These are phyloP conservation scores for Phialocephala sp. DNA, from an alignment of 2,329 filamentous ascomycete genomes.

Conservation along the genomic window DNA sequence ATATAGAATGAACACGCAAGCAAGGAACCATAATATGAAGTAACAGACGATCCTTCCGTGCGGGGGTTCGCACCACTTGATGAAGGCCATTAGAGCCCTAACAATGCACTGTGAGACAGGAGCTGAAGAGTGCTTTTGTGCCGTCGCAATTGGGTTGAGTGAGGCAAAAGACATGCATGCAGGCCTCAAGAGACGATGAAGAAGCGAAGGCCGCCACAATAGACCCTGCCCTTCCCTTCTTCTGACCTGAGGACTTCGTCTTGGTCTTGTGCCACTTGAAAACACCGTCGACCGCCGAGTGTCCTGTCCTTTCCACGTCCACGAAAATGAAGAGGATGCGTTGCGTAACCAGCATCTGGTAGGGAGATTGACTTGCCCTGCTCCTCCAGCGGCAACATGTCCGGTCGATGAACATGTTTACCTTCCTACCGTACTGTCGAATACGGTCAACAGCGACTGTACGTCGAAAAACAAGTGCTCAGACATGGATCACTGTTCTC, in stretches of 20 bases:
- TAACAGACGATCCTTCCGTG: neutral
- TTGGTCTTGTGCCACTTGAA: neutral
- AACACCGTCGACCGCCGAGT: neutral
- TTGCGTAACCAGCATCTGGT: neutral
- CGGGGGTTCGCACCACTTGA: neutral
- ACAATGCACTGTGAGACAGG: neutral
- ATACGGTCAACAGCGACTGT: neutral
- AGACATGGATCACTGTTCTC: constrained; percentile 2
- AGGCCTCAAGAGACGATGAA: neutral
- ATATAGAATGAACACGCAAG: constrained; percentile 2
- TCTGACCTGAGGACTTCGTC: neutral
- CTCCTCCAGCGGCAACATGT: neutral
- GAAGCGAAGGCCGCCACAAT: constrained; percentile 6
- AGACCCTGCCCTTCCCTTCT: neutral
- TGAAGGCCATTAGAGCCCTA: neutral
- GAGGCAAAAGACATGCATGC: constrained; percentile 8
- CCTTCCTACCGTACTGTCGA: too few species aligned
- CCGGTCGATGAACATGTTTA: neutral
- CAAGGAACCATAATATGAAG: neutral
- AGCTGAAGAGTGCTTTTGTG: constrained; percentile 2
- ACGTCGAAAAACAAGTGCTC: neutral
- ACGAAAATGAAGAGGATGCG: neutral
- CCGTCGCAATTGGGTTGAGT: neutral
- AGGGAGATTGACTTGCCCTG: too few species aligned
- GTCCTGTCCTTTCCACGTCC: neutral